Evolutionary conservation across 352 stramenopile species (phyloP).

Genomic region (Globisporangium nodosum): DNA sequence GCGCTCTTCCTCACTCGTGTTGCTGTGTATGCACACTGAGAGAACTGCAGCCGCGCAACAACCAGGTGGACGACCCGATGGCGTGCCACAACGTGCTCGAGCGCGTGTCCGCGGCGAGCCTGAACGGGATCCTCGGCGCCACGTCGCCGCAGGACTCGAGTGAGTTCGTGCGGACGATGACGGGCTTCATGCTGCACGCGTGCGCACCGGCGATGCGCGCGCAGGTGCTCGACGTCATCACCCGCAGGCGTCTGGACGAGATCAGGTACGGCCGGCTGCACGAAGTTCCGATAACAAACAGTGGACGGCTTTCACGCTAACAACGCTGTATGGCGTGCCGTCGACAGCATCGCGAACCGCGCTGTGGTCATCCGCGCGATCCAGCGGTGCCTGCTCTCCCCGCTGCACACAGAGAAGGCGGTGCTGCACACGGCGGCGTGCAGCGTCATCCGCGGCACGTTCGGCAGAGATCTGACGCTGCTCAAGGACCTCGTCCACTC

Average conservation of each 20-base stretch:
- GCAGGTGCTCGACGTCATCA: slow-evolving; percentile 76
- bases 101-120: slow-evolving; percentile 41
- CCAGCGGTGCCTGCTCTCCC: slow-evolving; percentile 68
- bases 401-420: slow-evolving; percentile 59
- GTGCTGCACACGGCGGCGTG: slow-evolving; percentile 61
- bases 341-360: slow-evolving; percentile 51
- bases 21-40: background rate
- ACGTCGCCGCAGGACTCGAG: slow-evolving; percentile 71
- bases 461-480: slow-evolving; percentile 59
- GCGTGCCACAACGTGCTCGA: slow-evolving; percentile 75
- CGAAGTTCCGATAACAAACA: too few species aligned
- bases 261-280: slow-evolving; percentile 29
- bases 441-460: slow-evolving; percentile 66
- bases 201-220: slow-evolving; percentile 50
- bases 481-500: slow-evolving; percentile 78
- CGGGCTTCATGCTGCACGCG: slow-evolving; percentile 79
- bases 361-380: slow-evolving; percentile 75
- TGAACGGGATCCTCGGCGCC: slow-evolving; percentile 75
- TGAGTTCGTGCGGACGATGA: slow-evolving; percentile 79
- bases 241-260: slow-evolving; percentile 50
- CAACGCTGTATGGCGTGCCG: too few species aligned
- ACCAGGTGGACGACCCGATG: slow-evolving; percentile 47
- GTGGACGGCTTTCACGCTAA: too few species aligned
- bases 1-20: background rate
- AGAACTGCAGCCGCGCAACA: slow-evolving; percentile 31